Conservation (phyloP, 306 rosid genomes). For the Quercus alba region DNA sequence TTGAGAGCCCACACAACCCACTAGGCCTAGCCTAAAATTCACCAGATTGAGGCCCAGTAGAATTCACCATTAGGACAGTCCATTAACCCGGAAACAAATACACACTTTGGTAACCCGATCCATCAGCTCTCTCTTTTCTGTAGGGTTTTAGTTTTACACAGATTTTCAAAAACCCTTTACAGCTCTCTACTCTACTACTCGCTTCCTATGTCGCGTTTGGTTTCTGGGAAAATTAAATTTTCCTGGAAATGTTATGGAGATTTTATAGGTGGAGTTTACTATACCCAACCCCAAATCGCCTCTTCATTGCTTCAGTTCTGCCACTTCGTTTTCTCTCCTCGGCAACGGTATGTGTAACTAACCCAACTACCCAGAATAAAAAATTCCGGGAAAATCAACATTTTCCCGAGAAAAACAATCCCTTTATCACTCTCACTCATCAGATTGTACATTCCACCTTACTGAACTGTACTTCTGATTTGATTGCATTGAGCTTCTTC, state of each 20-base stretch:
- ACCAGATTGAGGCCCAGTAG: too few relatives aligned
- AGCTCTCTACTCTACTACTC: neutral
- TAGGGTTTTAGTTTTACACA: too few relatives aligned
- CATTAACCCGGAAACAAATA: too few relatives aligned
- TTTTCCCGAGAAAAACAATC: constrained; percentile 6
- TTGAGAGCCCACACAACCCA: too few relatives aligned
- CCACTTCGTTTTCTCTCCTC: constrained; percentile 11
- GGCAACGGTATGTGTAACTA: neutral
- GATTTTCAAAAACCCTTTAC: neutral
- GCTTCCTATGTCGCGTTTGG: neutral
- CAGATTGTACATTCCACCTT: constrained; percentile 32
- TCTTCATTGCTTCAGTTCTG: constrained; percentile 1
- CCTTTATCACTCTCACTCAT: constrained; percentile 28
- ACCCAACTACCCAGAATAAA: neutral
- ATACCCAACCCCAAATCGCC: neutral
- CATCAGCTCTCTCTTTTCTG: too few relatives aligned
- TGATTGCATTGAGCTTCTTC: constrained; percentile 51
- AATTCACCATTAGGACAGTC: too few relatives aligned
- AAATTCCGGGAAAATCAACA: neutral
- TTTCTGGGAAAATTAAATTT: neutral
- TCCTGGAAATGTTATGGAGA: constrained; percentile 31
- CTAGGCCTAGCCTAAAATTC: too few relatives aligned
- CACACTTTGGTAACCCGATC: too few relatives aligned
- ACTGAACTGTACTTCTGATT: constrained; percentile 48
- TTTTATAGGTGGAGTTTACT: constrained; percentile 15